A percentile compares a stretch with the other conserved stretches of the same genome.
Conservation (phyloP, 176 grass and related monocot genomes). For the Eremochloa ophiuroides region DNA sequence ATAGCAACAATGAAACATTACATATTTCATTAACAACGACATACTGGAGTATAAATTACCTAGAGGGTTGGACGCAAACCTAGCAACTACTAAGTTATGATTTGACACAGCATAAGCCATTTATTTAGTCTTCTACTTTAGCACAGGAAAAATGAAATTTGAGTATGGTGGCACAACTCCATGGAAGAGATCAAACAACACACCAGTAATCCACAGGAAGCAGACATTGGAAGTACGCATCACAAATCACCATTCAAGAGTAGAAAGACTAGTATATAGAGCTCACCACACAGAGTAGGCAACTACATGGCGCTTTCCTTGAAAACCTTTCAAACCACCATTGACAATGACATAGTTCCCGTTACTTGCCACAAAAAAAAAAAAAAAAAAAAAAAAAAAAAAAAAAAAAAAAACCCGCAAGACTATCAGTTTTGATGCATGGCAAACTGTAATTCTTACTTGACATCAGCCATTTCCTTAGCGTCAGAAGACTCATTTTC, state of each 20-base stretch:
- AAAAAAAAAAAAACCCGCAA: too few relatives aligned
- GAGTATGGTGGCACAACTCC: too few relatives aligned
- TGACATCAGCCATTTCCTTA: conserved; percentile 61
- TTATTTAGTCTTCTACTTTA: not conserved
- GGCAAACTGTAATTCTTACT: conserved; percentile 38
- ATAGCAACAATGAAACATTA: not conserved
- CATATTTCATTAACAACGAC: conserved; percentile 6
- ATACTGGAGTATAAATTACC: not conserved
- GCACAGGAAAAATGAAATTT: not conserved
- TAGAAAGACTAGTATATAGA: not conserved
- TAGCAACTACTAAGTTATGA: not conserved
- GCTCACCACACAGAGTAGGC: conserved; percentile 78
- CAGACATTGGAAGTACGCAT: conserved; percentile 2
- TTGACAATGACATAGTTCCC: conserved; percentile 71
- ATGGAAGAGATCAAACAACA: not conserved
- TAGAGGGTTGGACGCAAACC: not conserved
- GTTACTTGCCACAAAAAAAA: conserved; percentile 39
- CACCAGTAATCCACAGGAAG: not conserved
- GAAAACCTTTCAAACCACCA: conserved; percentile 88
- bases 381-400: too few relatives aligned
- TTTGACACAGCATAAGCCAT: not conserved
- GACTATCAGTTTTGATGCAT: conserved; percentile 3
- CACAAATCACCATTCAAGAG: not conserved
- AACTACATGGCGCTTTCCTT: conserved; percentile 71
- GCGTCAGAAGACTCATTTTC: conserved; percentile 60